Conservation (phyloP, 192 early-diverging fungal genomes). For the Diversispora eburnea region DNA sequence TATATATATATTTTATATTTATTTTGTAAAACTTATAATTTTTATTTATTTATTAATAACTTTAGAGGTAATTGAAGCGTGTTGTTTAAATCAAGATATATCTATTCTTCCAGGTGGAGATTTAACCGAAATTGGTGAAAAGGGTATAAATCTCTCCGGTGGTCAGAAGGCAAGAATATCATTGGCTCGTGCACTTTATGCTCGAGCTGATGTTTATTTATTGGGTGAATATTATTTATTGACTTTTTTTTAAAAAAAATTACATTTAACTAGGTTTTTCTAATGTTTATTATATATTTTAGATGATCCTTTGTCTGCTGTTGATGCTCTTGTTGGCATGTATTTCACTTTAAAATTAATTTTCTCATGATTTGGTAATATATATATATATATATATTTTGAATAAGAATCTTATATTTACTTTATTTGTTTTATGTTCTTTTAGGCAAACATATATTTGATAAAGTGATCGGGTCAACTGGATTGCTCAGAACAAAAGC, state of each 20-base stretch:
- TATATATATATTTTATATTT: neutral
- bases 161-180: slow-evolving; percentile 81
- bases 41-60: neutral
- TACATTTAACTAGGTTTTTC: neutral
- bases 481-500: slow-evolving; percentile 76
- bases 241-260: slow-evolving; percentile 19
- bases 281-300: slow-evolving; percentile 23
- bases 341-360: slow-evolving; percentile 39
- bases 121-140: slow-evolving; percentile 88
- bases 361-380: no score
- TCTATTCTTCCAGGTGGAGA: slow-evolving; percentile 84
- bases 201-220: slow-evolving; percentile 81
- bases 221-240: slow-evolving; percentile 49
- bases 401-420: neutral
- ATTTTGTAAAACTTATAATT: slow-evolving; percentile 7
- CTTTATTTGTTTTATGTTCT: neutral
- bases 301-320: slow-evolving; percentile 60
- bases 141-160: slow-evolving; percentile 87
- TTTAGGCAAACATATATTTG: slow-evolving; percentile 59
- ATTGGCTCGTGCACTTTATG: slow-evolving; percentile 78
- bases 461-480: slow-evolving; percentile 82
- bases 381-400: no score
- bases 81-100: slow-evolving; percentile 86
- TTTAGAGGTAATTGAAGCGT: slow-evolving; percentile 65
- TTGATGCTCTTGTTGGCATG: slow-evolving; percentile 62